These are phyloP conservation scores for Anaeromyces robustus DNA, from an alignment of 192 early-diverging fungal species.

Conservation along the genomic window DNA sequence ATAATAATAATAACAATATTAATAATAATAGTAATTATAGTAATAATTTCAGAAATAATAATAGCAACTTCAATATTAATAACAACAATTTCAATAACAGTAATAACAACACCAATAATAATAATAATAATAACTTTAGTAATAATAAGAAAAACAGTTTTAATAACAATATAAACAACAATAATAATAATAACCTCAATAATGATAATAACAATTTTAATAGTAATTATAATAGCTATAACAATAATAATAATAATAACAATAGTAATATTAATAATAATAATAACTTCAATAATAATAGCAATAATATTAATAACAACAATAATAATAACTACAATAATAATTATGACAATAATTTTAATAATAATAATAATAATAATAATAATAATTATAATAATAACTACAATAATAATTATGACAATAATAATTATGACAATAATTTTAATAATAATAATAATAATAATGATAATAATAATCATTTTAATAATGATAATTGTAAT, in stretches of 20 bases:
- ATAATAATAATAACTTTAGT: too few species aligned
- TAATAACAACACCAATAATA: too few species aligned
- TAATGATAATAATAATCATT: not conserved
- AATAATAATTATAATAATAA: not conserved
- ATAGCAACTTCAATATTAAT: too few species aligned
- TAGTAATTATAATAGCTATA: not conserved
- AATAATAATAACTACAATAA: not conserved
- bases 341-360: not conserved
- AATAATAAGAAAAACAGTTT: too few species aligned
- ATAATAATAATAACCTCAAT: not conserved
- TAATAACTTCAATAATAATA: too few species aligned
- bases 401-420: not conserved
- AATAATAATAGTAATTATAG: too few species aligned
- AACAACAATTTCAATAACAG: too few species aligned
- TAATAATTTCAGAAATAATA: too few species aligned
- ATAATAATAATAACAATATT: too few species aligned
- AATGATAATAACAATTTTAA: not conserved
- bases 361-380: not conserved
- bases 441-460: not conserved
- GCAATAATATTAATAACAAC: not conserved
- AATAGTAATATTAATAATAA: too few species aligned
- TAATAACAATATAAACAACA: too few species aligned
- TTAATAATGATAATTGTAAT: not conserved
- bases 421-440: not conserved
- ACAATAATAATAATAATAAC: too few species aligned